phyloP scores from a whole-genome alignment of 306 rosid species.

The Trifolium dubium region DNA sequence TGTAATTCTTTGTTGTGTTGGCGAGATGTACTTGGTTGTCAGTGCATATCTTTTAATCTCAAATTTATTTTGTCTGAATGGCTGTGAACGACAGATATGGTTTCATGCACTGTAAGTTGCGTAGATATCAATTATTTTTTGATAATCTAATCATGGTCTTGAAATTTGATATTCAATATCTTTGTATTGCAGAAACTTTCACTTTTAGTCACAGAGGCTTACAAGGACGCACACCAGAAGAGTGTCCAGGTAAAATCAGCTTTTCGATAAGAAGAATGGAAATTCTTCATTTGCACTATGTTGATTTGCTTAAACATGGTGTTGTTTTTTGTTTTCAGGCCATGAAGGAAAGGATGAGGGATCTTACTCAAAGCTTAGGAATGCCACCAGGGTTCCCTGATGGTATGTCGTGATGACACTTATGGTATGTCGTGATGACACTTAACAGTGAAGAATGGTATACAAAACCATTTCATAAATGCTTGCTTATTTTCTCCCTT shows the following conservation, averaged over 20 bases:
- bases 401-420: slow-evolving; percentile 49
- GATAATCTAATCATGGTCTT: not conserved
- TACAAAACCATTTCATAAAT: slow-evolving; percentile 42
- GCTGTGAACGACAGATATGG: too few species aligned
- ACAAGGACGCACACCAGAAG: slow-evolving; percentile 86
- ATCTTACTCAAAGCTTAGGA: slow-evolving; percentile 60
- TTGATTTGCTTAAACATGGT: slow-evolving; percentile 26
- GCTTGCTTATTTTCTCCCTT: slow-evolving; percentile 40
- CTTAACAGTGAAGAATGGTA: slow-evolving; percentile 35
- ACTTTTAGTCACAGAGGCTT: slow-evolving; percentile 80
- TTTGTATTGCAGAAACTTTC: slow-evolving; percentile 68
- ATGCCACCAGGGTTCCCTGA: slow-evolving; percentile 54
- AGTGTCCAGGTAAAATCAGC: slow-evolving; percentile 61
- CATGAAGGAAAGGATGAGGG: slow-evolving; percentile 64
- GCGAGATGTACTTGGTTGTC: too few species aligned
- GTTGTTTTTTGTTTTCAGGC: slow-evolving; percentile 48
- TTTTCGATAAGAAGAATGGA: slow-evolving; percentile 26
- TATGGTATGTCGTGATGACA: slow-evolving; percentile 49
- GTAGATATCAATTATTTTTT: not conserved
- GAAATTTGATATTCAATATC: not conserved
- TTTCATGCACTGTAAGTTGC: not conserved
- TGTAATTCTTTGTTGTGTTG: too few species aligned
- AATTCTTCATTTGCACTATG: slow-evolving; percentile 20
- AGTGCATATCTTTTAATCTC: too few species aligned
- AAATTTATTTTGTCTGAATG: too few species aligned